Percentiles rank a stretch among this genome's conserved stretches.
phyloP scores from a whole-genome alignment of 2,329 filamentous ascomycete species.

The Pezicula neosporulosa region DNA sequence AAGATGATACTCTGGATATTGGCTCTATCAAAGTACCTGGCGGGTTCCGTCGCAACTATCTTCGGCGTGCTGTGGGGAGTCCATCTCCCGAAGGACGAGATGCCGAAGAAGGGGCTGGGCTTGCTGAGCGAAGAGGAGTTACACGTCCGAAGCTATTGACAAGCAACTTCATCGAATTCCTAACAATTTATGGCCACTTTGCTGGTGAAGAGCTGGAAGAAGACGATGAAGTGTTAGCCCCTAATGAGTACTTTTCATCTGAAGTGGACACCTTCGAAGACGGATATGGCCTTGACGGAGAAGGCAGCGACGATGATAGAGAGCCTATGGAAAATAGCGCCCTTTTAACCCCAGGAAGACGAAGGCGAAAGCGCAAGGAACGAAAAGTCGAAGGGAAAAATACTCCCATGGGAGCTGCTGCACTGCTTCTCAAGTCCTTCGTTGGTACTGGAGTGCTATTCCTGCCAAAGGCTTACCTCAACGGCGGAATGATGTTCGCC shows the following conservation, averaged over 20 bases:
- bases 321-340: slow-evolving; percentile 88
- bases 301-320: slow-evolving; percentile 60
- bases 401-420: slow-evolving; percentile 71
- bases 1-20: slow-evolving; percentile 79
- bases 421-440: slow-evolving; percentile 93
- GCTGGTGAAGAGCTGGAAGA: slow-evolving; percentile 96
- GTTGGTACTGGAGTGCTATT: slow-evolving; percentile 96
- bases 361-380: slow-evolving; percentile 72
- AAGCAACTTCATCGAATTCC: slow-evolving; percentile 90
- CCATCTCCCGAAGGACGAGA: slow-evolving; percentile 42
- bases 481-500: slow-evolving; percentile 96
- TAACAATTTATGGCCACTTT: slow-evolving; percentile 95
- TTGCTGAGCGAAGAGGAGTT: slow-evolving; percentile 32
- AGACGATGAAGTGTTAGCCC: slow-evolving; percentile 83
- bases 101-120: slow-evolving; percentile 30
- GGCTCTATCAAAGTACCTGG: slow-evolving; percentile 89
- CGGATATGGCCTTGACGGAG: slow-evolving; percentile 38
- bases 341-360: slow-evolving; percentile 71
- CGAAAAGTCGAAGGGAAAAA: slow-evolving; percentile 73
- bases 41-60: slow-evolving; percentile 86
- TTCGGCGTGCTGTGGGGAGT: slow-evolving; percentile 71
- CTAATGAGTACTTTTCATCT: slow-evolving; percentile 89
- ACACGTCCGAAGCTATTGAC: slow-evolving; percentile 68
- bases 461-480: slow-evolving; percentile 87
- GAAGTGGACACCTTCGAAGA: slow-evolving; percentile 60